phyloP scores from a whole-genome alignment of 176 grass and related monocot species.

The Tuctoria greenei region DNA sequence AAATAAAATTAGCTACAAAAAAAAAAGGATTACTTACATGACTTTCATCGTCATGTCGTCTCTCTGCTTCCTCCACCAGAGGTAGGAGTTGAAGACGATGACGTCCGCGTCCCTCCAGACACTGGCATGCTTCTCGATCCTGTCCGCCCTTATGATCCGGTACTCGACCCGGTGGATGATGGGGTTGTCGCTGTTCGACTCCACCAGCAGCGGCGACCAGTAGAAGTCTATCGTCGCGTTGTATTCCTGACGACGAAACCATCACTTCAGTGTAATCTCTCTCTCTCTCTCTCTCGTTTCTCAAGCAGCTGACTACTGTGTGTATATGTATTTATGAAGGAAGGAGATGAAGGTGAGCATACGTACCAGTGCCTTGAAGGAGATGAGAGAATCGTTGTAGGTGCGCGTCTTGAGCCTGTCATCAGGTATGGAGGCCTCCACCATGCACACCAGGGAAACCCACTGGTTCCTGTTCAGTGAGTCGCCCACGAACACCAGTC shows the following conservation, averaged over 20 bases:
- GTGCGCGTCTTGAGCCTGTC: conserved; percentile 43
- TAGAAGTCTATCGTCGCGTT: conserved; percentile 93
- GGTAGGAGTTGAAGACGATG: conserved; percentile 90
- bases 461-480: conserved; percentile 96
- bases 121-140: conserved; percentile 67
- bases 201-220: conserved; percentile 81
- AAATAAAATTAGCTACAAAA: too few species aligned
- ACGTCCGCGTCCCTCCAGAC: conserved; percentile 70
- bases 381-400: conserved; percentile 66
- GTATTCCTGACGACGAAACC: conserved; percentile 68
- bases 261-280: neutral
- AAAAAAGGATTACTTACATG: too few species aligned
- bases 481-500: conserved; percentile 85
- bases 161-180: conserved; percentile 68
- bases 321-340: too few species aligned
- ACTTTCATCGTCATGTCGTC: conserved; percentile 80
- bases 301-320: too few species aligned
- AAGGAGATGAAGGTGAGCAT: too few species aligned
- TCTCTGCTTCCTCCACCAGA: conserved; percentile 93
- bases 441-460: conserved; percentile 91
- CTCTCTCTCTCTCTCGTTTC: too few species aligned
- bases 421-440: conserved; percentile 59
- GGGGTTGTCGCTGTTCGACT: conserved; percentile 87
- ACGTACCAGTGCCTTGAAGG: conserved; percentile 76
- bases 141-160: conserved; percentile 68